Evolutionary conservation across 805 yeast genomes (phyloP).

Genomic region (Kockiozyma suomiensis): DNA sequence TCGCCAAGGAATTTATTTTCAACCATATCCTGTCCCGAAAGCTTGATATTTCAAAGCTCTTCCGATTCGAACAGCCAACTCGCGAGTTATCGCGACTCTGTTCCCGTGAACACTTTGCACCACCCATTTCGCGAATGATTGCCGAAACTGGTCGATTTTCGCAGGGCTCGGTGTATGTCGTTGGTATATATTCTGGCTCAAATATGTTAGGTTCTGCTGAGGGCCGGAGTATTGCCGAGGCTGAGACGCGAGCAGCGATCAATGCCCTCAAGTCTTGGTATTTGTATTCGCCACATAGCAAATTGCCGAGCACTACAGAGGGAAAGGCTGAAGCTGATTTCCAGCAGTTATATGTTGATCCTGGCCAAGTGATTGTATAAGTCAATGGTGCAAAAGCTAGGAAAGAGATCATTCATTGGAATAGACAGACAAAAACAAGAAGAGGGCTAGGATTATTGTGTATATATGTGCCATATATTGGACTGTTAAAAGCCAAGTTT

Average conservation of each 20-base stretch:
- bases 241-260: constrained; percentile 88
- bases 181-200: constrained; percentile 85
- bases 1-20: constrained; percentile 67
- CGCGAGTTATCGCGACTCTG: constrained; percentile 79
- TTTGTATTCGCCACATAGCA: constrained; percentile 74
- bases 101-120: constrained; percentile 68
- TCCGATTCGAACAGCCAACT: constrained; percentile 82
- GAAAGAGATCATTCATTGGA: too few species aligned
- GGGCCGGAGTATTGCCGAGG: constrained; percentile 87
- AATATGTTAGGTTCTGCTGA: constrained; percentile 90
- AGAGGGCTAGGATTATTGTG: background rate
- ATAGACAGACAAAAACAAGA: background rate
- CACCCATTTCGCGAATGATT: constrained; percentile 78
- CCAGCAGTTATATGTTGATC: constrained; percentile 38
- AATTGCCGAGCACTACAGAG: constrained; percentile 60
- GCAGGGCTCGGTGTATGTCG: constrained; percentile 80
- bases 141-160: constrained; percentile 94
- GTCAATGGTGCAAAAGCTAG: background rate
- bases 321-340: constrained; percentile 19
- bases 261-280: constrained; percentile 91
- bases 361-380: constrained; percentile 42
- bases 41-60: constrained; percentile 70
- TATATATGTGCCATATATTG: constrained; percentile 5
- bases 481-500: too few species aligned
- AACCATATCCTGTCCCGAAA: constrained; percentile 82